Evolutionary conservation across 192 early-diverging fungal species (phyloP), one percentile per base, ranked within the genome.

Genomic region (Podila epigama): DNA sequence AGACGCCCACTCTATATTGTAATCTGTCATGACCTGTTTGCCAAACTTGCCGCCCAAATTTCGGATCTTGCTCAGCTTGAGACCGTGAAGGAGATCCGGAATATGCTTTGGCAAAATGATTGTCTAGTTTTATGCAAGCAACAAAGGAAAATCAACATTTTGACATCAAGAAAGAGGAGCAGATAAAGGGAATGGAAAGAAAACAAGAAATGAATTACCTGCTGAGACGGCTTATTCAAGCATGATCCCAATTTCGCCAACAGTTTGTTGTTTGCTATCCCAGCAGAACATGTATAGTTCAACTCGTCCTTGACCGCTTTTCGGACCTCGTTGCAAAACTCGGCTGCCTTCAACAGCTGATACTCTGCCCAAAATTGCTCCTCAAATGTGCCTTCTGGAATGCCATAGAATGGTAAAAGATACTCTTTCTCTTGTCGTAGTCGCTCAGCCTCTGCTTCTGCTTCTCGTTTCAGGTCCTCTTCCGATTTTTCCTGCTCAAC

Each of bases 31-130:
- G 1, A 98, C 85, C 42, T 91, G 82, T 7, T 79, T 63, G 4
- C 97, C 97, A 10, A 96, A 84, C 66, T 93, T 93, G 16, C 96
- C 97, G 25, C 97, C 97, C 25, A 98, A 70, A 41, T 88, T 89
- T 15, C 93, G 88, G 42, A 98, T 97, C 66, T 92, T 93, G 42
- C 70, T 68, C 31, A 97, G 83, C 2, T 94, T 91, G 4, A 93
- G 68, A 16, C 78, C 59, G 12, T 81, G 33, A 80, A 98, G 85
- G 64, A 94, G 92, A 2, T 64, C 34, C 0, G 82, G 64, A 4
- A 89, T 87, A 44, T 86, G 72, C 34, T 79, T 67, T 10, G 85
- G 70, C 32, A 91, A 80, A 5, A 97, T 62, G 28, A 95, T 71
- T 0, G 94, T 95, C 87, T 97, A 70, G 39, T 31, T 13, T 11